These are phyloP conservation scores for Blastocystis sp. DNA, from an alignment of 352 stramenopile species.

Conservation along the genomic window DNA sequence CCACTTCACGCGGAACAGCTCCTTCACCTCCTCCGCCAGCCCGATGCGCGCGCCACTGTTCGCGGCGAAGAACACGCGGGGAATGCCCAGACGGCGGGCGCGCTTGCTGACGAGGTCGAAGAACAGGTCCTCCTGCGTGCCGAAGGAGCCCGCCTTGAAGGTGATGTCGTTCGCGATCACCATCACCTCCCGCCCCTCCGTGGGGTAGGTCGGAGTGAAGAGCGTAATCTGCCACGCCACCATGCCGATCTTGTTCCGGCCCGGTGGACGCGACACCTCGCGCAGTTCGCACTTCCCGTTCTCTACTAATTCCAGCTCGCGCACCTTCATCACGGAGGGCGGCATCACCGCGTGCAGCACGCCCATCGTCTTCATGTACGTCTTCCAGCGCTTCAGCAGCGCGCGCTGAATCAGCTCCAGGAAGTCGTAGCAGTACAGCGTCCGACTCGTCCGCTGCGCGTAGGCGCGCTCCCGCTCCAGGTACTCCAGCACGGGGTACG, in stretches of 20 bases:
- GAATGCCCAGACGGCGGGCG: slow-evolving; percentile 85
- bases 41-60: slow-evolving; percentile 98
- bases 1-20: slow-evolving; percentile 91
- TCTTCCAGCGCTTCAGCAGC: slow-evolving; percentile 87
- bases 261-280: slow-evolving; percentile 81
- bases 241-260: slow-evolving; percentile 98
- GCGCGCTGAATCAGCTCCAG: slow-evolving; percentile 94
- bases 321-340: slow-evolving; percentile 75
- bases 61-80: slow-evolving; percentile 95
- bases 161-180: slow-evolving; percentile 99
- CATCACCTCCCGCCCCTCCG: slow-evolving; percentile 87
- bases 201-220: slow-evolving; percentile 82
- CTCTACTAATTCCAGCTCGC: slow-evolving; percentile 78
- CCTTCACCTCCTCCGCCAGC: slow-evolving; percentile 95
- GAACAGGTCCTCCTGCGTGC: slow-evolving; percentile 94
- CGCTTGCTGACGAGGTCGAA: slow-evolving; percentile 95
- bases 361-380: slow-evolving; percentile 76
- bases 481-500: slow-evolving; percentile 91
- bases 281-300: slow-evolving; percentile 75
- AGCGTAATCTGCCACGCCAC: slow-evolving; percentile 96
- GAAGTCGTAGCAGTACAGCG: slow-evolving; percentile 99
- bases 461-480: slow-evolving; percentile 89
- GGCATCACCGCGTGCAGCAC: slow-evolving; percentile 62
- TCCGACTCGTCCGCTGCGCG: slow-evolving; percentile 81
- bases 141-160: slow-evolving; percentile 96